Conservation (phyloP, 2,329 filamentous ascomycete species). For the Epichloe gansuensis region DNA sequence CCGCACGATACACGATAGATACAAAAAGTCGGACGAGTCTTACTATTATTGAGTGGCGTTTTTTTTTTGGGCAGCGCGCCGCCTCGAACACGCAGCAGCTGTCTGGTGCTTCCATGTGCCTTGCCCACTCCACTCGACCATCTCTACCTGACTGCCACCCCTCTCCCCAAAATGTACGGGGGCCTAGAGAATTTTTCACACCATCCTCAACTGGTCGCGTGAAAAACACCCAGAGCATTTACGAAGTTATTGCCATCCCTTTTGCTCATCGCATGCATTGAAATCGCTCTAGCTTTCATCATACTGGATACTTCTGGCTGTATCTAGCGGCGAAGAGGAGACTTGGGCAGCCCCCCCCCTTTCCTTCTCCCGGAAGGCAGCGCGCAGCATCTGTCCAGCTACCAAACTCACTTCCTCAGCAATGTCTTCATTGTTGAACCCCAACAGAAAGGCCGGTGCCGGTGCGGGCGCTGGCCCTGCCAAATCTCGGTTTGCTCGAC, state of each 20-base stretch:
- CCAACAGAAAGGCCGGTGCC: conserved; percentile 22
- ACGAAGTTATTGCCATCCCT: not conserved
- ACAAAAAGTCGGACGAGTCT: not conserved
- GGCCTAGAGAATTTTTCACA: not conserved
- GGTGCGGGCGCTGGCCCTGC: conserved; percentile 14
- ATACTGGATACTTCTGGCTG: not conserved
- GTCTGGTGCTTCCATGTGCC: too few relatives aligned
- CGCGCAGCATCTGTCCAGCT: not conserved
- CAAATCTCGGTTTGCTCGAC: conserved; percentile 29
- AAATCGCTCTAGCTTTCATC: not conserved
- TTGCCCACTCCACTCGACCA: too few relatives aligned
- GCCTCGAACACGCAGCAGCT: not conserved
- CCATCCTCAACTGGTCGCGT: not conserved
- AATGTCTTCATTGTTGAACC: conserved; percentile 37
- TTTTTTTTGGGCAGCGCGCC: not conserved
- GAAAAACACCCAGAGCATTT: not conserved
- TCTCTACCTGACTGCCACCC: too few relatives aligned
- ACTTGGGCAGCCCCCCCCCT: not conserved
- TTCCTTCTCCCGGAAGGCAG: too few relatives aligned
- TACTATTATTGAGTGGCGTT: not conserved
- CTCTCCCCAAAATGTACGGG: too few relatives aligned
- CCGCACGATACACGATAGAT: too few relatives aligned
- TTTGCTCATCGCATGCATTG: not conserved
- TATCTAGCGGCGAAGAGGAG: not conserved
- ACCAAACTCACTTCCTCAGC: not conserved